Percentiles rank a stretch among this genome's conserved stretches.
Evolutionary conservation across 139 green algal species (phyloP).

Genomic region (Micractinium sp.): DNA sequence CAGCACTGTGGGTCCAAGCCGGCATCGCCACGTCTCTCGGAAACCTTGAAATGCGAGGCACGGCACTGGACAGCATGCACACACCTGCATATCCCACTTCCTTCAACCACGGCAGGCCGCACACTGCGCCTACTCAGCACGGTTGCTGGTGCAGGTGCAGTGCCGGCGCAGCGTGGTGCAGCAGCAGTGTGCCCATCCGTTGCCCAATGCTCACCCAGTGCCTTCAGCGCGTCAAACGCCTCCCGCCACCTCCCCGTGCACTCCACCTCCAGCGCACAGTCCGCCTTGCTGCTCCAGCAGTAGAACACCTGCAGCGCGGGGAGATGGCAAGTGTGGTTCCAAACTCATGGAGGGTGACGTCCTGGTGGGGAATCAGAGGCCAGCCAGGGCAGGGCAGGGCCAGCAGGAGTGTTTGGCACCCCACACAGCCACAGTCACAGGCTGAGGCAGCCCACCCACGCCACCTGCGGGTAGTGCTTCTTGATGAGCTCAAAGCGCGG

Average conservation of each 20-base stretch:
- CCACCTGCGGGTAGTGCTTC: conserved; percentile 27
- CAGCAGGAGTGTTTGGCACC: not conserved
- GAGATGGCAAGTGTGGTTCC: too few relatives aligned
- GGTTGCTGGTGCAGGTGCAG: too few relatives aligned
- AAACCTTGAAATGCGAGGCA: too few relatives aligned
- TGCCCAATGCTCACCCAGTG: not conserved
- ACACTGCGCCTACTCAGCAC: too few relatives aligned
- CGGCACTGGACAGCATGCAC: too few relatives aligned
- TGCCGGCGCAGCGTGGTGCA: too few relatives aligned
- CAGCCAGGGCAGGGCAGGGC: not conserved
- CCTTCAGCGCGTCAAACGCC: conserved; percentile 12
- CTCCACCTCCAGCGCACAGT: conserved; percentile 29
- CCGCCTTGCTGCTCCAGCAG: not conserved
- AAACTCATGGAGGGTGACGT: too few relatives aligned
- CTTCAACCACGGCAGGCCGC: too few relatives aligned
- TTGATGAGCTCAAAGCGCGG: conserved; percentile 27
- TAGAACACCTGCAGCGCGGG: conserved; percentile 15
- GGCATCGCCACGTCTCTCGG: too few relatives aligned
- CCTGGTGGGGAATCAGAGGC: not conserved
- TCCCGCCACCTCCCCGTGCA: conserved; percentile 21
- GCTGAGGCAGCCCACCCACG: not conserved
- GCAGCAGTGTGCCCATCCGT: too few relatives aligned
- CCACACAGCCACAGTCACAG: not conserved
- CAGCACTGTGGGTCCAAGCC: too few relatives aligned
- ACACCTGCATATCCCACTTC: too few relatives aligned